Percentiles rank a stretch among this genome's conserved stretches.
These are phyloP conservation scores for Arctium minus DNA, from an alignment of 129 eudicot species.

Conservation along the genomic window DNA sequence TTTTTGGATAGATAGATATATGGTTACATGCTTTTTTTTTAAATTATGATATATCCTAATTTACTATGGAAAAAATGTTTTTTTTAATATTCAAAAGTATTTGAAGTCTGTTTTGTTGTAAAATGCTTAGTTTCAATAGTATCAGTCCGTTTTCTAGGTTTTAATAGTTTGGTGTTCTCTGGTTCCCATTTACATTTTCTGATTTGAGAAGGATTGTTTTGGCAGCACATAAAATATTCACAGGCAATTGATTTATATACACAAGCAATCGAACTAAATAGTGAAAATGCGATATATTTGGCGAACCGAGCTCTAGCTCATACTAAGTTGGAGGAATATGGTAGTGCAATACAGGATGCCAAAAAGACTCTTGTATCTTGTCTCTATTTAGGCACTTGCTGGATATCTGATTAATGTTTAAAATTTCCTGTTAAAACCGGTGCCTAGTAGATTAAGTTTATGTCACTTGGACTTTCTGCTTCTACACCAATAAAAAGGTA, in stretches of 20 bases:
- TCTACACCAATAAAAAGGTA: neutral
- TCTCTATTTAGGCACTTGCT: neutral
- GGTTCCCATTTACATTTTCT: neutral
- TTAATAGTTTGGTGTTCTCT: neutral
- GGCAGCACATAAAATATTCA: conserved; percentile 72
- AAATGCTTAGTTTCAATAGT: neutral
- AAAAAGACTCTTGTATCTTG: neutral
- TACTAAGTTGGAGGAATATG: conserved; percentile 89
- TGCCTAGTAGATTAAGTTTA: neutral
- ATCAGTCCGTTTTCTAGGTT: neutral
- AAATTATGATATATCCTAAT: no score
- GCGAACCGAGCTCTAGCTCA: conserved; percentile 98
- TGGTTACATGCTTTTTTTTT: no score
- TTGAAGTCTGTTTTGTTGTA: neutral
- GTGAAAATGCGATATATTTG: conserved; percentile 83
- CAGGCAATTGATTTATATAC: conserved; percentile 91
- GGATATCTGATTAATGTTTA: neutral
- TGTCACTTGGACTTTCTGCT: no score
- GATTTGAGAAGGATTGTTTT: neutral
- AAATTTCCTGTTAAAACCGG: neutral
- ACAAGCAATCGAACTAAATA: conserved; percentile 72
- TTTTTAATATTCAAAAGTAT: no score
- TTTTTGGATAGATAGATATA: no score
- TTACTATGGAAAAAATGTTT: no score
- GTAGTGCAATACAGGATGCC: conserved; percentile 89